Conservation (phyloP, 768 basidiomycete species). For the Boletus huronensis region DNA sequence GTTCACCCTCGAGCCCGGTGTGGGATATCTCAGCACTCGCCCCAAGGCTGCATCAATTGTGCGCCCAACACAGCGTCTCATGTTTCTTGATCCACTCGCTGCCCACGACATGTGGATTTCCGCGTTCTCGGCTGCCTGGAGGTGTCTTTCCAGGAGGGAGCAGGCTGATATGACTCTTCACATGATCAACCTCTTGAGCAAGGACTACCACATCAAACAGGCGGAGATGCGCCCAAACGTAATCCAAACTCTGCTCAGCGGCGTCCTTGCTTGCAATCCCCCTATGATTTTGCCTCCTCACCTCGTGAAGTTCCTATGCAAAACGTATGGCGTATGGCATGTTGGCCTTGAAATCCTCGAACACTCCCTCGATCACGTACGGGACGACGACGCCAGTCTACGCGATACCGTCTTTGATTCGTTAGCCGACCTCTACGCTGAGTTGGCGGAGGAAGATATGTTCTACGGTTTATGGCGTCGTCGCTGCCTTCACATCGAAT, state of each 20-base stretch:
- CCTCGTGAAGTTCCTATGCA: conserved; percentile 92
- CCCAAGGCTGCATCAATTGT: conserved; percentile 53
- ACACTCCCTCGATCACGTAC: conserved; percentile 69
- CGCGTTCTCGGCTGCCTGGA: conserved; percentile 83
- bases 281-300: conserved; percentile 90
- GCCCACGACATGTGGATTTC: conserved; percentile 87
- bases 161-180: conserved; percentile 87
- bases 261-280: conserved; percentile 81
- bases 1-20: conserved; percentile 31
- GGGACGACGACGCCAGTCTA: conserved; percentile 75
- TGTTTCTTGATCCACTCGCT: conserved; percentile 72
- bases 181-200: conserved; percentile 85
- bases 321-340: conserved; percentile 97
- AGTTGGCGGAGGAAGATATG: conserved; percentile 93
- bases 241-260: conserved; percentile 84
- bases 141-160: conserved; percentile 78
- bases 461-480: conserved; percentile 96
- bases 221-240: conserved; percentile 87
- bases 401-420: conserved; percentile 87
- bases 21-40: conserved; percentile 39
- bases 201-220: conserved; percentile 91
- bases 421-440: conserved; percentile 91
- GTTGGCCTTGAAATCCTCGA: conserved; percentile 82
- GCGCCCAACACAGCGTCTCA: conserved; percentile 75
- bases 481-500: conserved; percentile 84